These are phyloP conservation scores for Candida gigantensis DNA, from an alignment of 1,139 yeast genomes.

Conservation along the genomic window DNA sequence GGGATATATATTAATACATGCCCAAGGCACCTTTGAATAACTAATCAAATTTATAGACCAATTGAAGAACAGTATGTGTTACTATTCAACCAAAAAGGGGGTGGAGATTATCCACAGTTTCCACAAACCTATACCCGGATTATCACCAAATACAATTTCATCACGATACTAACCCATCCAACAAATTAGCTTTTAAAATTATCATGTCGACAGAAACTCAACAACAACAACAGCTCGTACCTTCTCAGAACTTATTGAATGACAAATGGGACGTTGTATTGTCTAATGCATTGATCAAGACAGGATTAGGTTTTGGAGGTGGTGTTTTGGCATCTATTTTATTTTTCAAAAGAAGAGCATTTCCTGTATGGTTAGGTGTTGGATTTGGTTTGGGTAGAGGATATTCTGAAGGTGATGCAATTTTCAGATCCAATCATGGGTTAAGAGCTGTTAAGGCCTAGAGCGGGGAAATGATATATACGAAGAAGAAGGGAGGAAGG, in stretches of 20 bases:
- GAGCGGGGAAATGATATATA: constrained; percentile 8
- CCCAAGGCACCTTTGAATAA: neutral
- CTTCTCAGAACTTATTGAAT: constrained; percentile 72
- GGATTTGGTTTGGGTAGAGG: constrained; percentile 98
- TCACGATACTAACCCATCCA: too few species aligned
- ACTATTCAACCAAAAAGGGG: neutral
- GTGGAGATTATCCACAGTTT: too few species aligned
- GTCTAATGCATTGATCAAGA: constrained; percentile 90
- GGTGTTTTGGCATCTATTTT: constrained; percentile 95
- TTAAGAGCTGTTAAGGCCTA: constrained; percentile 69
- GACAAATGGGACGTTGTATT: constrained; percentile 97
- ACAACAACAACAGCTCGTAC: constrained; percentile 35
- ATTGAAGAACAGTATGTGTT: neutral
- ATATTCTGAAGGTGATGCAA: constrained; percentile 96
- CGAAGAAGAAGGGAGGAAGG: neutral
- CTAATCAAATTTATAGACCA: neutral
- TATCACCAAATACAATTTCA: too few species aligned
- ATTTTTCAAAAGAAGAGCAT: constrained; percentile 87
- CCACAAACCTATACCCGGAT: neutral
- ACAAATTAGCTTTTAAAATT: too few species aligned
- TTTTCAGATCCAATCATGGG: constrained; percentile 81
- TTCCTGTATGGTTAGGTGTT: constrained; percentile 95
- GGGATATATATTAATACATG: too few species aligned
- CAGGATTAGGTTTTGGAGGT: constrained; percentile 96
- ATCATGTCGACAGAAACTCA: constrained; percentile 20